Evolutionary conservation across 2,329 filamentous ascomycete genomes (phyloP), one percentile per base, ranked within the genome.

Genomic region (Scolecobasidium constrictum): DNA sequence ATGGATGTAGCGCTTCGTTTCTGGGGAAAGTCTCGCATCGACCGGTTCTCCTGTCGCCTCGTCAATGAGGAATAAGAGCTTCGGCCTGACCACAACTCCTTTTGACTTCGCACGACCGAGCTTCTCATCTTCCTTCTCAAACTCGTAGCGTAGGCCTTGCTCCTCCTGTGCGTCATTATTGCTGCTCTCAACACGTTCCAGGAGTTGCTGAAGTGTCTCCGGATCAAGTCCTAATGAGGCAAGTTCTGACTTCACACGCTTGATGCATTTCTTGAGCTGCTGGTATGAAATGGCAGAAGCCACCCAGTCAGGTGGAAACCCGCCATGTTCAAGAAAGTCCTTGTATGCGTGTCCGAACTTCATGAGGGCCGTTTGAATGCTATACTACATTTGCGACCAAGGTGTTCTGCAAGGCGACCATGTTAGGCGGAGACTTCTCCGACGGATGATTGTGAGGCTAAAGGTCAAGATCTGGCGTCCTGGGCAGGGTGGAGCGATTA

Each of bases 201-300:
- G 68, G 20, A 92, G 69, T 45, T 75, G 72, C 37, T 77, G 71
- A 43, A 93, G 65, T 2, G 81, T 86, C 7, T 80, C 72, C 4
- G 75, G 74, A 49, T 85, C 81, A 21, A 93, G 74, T 5, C 86
- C 86, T 12, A 90, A 65, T 23, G 72, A 70, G 33, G 70, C 65
- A 41, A 94, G 71, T 65, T 94, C 85, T 40, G 67, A 65, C 49
- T 81, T 76, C 39, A 93, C 80, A 56, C 80, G 81, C 57, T 88
- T 90, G 56, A 94, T 81, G 62, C 83, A 85, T 66, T 93, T 94
- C 63, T 94, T 94, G 44, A 94, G 73, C 60, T 86, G 77, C 35
- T 81, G 75, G 59, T 94, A 94, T 3, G 83, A 85, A 48, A 94
- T 84, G 38, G 86, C 86, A 20, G 78, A 79, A 35, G 81, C 72